These are phyloP conservation scores for Apocynum venetum DNA, from an alignment of 257 asterid species.

Conservation along the genomic window DNA sequence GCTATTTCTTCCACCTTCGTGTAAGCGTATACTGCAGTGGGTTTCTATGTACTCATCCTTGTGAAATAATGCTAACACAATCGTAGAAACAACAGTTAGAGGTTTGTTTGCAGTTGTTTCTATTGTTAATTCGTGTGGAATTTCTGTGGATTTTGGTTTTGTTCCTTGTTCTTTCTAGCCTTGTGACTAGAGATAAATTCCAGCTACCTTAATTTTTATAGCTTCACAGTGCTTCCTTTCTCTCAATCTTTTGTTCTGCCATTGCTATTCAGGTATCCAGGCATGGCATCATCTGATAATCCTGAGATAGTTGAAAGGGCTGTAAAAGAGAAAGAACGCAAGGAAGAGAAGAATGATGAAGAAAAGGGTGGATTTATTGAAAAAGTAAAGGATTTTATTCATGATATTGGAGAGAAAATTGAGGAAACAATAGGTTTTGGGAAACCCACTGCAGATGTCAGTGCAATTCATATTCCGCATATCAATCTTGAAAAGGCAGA, in stretches of 20 bases:
- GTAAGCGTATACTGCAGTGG: background rate
- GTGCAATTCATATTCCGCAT: conserved; percentile 64
- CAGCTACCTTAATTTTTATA: background rate
- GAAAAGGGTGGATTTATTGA: conserved; percentile 71
- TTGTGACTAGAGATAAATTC: background rate
- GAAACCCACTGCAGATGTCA: conserved; percentile 91
- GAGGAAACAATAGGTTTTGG: conserved; percentile 89
- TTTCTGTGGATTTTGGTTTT: background rate
- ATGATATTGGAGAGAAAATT: conserved; percentile 85
- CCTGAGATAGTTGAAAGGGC: conserved; percentile 51
- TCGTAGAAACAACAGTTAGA: background rate
- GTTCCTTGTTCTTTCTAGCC: background rate
- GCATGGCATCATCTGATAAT: conserved; percentile 61
- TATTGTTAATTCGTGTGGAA: background rate
- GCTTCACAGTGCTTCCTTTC: background rate
- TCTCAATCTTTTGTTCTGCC: background rate
- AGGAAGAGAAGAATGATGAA: conserved; percentile 55
- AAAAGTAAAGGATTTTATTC: conserved; percentile 81
- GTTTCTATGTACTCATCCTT: background rate
- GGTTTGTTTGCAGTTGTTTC: background rate
- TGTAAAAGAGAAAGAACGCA: conserved; percentile 38
- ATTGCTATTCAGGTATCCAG: conserved; percentile 21
- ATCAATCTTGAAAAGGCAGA: conserved; percentile 82
- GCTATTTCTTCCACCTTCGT: background rate
- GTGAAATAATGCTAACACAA: background rate